These are phyloP conservation scores for Aspergillus cejpii DNA, from an alignment of 2,329 filamentous ascomycete genomes.

Conservation along the genomic window DNA sequence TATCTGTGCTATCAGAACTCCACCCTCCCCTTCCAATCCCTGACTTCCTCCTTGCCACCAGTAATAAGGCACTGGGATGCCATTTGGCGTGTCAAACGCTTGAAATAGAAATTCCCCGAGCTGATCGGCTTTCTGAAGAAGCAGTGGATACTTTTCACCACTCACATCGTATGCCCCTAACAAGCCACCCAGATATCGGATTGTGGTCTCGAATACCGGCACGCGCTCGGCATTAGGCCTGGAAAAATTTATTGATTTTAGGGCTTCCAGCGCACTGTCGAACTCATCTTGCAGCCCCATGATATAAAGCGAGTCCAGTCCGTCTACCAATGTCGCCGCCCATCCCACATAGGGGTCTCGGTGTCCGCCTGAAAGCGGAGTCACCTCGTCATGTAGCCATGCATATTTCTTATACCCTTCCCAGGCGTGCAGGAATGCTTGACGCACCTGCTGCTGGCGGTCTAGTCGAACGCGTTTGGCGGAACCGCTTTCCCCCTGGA, in stretches of 20 bases:
- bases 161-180: conserved; percentile 77
- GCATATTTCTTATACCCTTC: conserved; percentile 68
- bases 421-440: conserved; percentile 71
- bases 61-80: conserved; percentile 57
- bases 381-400: conserved; percentile 76
- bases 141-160: conserved; percentile 55
- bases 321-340: conserved; percentile 76
- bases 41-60: not conserved
- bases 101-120: conserved; percentile 72
- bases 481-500: not conserved
- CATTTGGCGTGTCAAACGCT: conserved; percentile 77
- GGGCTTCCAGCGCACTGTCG: conserved; percentile 61
- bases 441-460: conserved; percentile 38
- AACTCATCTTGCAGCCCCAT: conserved; percentile 70
- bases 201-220: conserved; percentile 83
- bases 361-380: conserved; percentile 59
- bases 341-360: conserved; percentile 82
- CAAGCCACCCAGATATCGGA: conserved; percentile 78
- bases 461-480: not conserved
- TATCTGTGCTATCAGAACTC: not conserved
- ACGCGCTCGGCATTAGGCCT: conserved; percentile 47
- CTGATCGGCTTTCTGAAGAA: conserved; percentile 68
- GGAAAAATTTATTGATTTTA: conserved; percentile 71
- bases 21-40: not conserved
- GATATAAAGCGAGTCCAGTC: conserved; percentile 73